A percentile compares a stretch with the other conserved stretches of the same genome.
These are phyloP conservation scores for Cordyceps tenuipes DNA, from an alignment of 2,329 filamentous ascomycete genomes.

Conservation along the genomic window DNA sequence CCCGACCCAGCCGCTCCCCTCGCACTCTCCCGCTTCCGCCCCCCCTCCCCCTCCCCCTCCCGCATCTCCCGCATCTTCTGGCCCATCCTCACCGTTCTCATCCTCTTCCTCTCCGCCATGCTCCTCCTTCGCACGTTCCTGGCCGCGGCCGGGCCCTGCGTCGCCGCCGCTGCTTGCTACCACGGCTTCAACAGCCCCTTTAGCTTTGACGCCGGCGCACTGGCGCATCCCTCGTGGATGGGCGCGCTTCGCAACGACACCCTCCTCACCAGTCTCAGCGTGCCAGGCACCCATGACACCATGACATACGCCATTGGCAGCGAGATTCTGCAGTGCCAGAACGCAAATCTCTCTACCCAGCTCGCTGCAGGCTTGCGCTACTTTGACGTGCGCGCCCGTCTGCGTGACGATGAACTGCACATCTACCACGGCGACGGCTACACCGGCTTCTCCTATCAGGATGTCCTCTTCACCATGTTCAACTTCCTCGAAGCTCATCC, in stretches of 20 bases:
- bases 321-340: constrained; percentile 38
- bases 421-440: constrained; percentile 39
- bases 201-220: constrained; percentile 28
- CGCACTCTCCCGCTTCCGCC: neutral
- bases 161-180: constrained; percentile 21
- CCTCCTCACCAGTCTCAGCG: constrained; percentile 35
- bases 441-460: constrained; percentile 36
- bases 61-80: neutral
- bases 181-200: constrained; percentile 25
- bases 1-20: constrained; percentile 15
- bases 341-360: constrained; percentile 35
- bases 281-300: constrained; percentile 46
- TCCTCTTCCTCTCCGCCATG: constrained; percentile 12
- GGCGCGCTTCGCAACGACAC: constrained; percentile 30
- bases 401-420: constrained; percentile 33
- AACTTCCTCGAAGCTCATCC: constrained; percentile 38
- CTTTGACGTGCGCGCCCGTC: constrained; percentile 39
- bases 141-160: constrained; percentile 17
- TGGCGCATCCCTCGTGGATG: constrained; percentile 30
- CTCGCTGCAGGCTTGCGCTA: constrained; percentile 39
- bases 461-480: constrained; percentile 36
- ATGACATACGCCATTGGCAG: constrained; percentile 36
- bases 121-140: constrained; percentile 19
- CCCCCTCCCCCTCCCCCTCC: neutral
- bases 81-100: constrained; percentile 12